Evolutionary conservation across 805 yeast species (phyloP).

Genomic region (Candida peoriensis): DNA sequence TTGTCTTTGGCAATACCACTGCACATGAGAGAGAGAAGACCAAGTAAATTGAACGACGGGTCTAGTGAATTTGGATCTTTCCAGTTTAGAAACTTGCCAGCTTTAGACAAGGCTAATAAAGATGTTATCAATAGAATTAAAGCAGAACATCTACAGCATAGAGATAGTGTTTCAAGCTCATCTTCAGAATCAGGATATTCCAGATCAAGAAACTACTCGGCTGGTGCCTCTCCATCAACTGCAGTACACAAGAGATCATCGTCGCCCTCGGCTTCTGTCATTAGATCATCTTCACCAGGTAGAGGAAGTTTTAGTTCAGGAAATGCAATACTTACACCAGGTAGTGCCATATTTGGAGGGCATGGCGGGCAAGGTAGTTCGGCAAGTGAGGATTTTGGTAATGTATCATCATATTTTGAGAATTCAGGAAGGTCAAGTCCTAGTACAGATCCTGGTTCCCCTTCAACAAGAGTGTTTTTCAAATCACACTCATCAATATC

Average conservation of each 20-base stretch:
- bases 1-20: constrained; percentile 48
- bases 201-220: constrained; percentile 27
- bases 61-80: constrained; percentile 83
- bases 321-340: constrained; percentile 14
- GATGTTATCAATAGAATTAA: constrained; percentile 86
- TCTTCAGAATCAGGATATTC: constrained; percentile 28
- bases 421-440: constrained; percentile 31
- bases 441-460: constrained; percentile 26
- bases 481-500: constrained; percentile 21
- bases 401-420: constrained; percentile 19
- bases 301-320: constrained; percentile 18
- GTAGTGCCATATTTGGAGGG: too few species aligned
- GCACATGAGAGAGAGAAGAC: constrained; percentile 63
- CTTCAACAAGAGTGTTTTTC: constrained; percentile 14
- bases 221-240: constrained; percentile 31
- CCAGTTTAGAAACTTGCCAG: constrained; percentile 81
- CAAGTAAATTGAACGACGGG: constrained; percentile 67
- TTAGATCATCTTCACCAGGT: constrained; percentile 30
- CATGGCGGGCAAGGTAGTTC: too few species aligned
- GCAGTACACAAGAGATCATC: constrained; percentile 44
- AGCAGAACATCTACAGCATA: constrained; percentile 60
- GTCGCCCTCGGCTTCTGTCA: constrained; percentile 34
- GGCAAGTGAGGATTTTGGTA: constrained; percentile 30
- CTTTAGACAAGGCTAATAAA: constrained; percentile 88
- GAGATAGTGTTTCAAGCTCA: constrained; percentile 33